Evolutionary conservation across 1,284 basidiomycete species (phyloP).

Genomic region (Ceratobasidium sp.): DNA sequence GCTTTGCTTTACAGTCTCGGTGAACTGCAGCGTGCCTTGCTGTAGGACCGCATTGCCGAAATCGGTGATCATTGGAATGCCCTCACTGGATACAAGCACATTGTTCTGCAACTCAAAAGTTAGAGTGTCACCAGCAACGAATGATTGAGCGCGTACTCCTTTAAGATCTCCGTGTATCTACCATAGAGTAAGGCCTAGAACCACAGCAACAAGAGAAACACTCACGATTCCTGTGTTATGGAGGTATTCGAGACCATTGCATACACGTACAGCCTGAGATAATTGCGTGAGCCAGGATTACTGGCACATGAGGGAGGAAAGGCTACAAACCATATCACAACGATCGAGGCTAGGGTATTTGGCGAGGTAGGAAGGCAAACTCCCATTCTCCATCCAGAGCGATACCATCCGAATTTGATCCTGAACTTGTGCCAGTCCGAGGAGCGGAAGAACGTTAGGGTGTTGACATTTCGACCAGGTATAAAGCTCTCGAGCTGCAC

Average conservation of each 20-base stretch:
- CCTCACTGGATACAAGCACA: background rate
- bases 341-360: background rate
- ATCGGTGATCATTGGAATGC: background rate
- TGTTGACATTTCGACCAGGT: slow-evolving; percentile 25
- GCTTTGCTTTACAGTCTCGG: background rate
- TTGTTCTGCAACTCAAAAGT: background rate
- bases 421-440: background rate
- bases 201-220: background rate
- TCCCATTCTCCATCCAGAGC: slow-evolving; percentile 10
- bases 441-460: background rate
- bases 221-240: slow-evolving; percentile 1
- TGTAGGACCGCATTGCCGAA: background rate
- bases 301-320: background rate
- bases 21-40: background rate
- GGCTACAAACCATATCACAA: background rate
- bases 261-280: background rate
- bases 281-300: background rate
- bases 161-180: slow-evolving; percentile 4
- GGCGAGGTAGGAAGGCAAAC: background rate
- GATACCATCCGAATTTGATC: slow-evolving; percentile 4
- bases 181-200: background rate
- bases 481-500: slow-evolving; percentile 11
- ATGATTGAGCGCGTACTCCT: background rate
- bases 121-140: background rate
- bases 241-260: background rate